phyloP scores from a whole-genome alignment of 2,329 filamentous ascomycete genomes.

The Talaromyces verruculosus region DNA sequence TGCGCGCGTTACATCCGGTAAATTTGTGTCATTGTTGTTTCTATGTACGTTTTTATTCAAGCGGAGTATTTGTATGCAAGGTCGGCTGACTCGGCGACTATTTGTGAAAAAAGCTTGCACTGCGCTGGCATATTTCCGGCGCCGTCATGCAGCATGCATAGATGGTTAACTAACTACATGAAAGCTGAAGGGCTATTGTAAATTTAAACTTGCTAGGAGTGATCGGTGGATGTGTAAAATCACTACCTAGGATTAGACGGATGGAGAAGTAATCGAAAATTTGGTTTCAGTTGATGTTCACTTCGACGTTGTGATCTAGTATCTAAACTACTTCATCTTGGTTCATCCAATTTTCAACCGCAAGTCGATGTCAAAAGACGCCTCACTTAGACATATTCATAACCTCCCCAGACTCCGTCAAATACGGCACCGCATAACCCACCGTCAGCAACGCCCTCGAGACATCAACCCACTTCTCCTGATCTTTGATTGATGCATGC shows the following conservation, averaged over 20 bases:
- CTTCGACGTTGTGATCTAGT: not conserved
- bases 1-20: not conserved
- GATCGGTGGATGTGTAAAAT: not conserved
- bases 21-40: not conserved
- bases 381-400: slow-evolving; percentile 25
- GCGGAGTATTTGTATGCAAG: not conserved
- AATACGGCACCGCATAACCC: slow-evolving; percentile 29
- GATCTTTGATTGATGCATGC: slow-evolving; percentile 26
- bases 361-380: not conserved
- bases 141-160: not conserved
- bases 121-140: too few species aligned
- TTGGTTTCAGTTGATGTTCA: not conserved
- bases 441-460: slow-evolving; percentile 30
- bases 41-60: not conserved
- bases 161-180: not conserved
- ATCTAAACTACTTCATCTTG: not conserved
- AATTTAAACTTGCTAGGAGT: not conserved
- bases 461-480: slow-evolving; percentile 34
- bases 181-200: not conserved
- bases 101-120: not conserved
- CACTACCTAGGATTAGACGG: not conserved
- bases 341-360: not conserved
- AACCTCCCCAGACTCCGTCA: slow-evolving; percentile 28
- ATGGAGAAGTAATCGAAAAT: not conserved
- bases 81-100: not conserved